phyloP scores from a whole-genome alignment of 108 stramenopile species.

The Cyclotella baltica region DNA sequence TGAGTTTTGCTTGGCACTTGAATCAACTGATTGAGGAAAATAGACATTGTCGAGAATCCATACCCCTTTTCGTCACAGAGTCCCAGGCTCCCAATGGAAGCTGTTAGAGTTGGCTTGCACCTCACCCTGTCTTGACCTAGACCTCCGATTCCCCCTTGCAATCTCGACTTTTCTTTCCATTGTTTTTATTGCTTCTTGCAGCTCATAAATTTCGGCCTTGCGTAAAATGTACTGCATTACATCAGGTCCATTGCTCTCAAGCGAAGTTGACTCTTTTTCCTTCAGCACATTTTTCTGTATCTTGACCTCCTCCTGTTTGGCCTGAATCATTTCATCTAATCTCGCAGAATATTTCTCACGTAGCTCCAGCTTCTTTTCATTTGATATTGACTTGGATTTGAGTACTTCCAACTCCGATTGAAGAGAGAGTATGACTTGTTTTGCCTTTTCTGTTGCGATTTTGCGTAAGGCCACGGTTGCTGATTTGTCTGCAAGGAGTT shows the following conservation, averaged over 20 bases:
- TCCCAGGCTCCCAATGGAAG: neutral
- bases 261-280: neutral
- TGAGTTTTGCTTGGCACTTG: too few relatives aligned
- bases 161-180: slow-evolving; percentile 16
- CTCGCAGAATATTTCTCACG: neutral
- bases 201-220: slow-evolving; percentile 19
- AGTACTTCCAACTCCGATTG: slow-evolving; percentile 6
- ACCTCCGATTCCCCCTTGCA: neutral
- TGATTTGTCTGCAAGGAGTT: neutral
- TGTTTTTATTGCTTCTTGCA: neutral
- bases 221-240: slow-evolving; percentile 22
- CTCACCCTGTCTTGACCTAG: neutral
- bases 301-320: slow-evolving; percentile 13
- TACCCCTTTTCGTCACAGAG: neutral
- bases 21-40: too few relatives aligned
- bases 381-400: slow-evolving; percentile 7
- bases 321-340: slow-evolving; percentile 9
- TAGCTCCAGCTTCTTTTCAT: slow-evolving; percentile 12
- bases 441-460: slow-evolving; percentile 22
- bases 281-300: neutral
- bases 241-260: neutral
- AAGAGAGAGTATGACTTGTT: neutral
- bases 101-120: neutral
- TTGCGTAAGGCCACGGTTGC: slow-evolving; percentile 15
- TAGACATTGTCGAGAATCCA: too few relatives aligned